phyloP scores from a whole-genome alignment of 1,284 basidiomycete genomes.

The Peniophora sp. region DNA sequence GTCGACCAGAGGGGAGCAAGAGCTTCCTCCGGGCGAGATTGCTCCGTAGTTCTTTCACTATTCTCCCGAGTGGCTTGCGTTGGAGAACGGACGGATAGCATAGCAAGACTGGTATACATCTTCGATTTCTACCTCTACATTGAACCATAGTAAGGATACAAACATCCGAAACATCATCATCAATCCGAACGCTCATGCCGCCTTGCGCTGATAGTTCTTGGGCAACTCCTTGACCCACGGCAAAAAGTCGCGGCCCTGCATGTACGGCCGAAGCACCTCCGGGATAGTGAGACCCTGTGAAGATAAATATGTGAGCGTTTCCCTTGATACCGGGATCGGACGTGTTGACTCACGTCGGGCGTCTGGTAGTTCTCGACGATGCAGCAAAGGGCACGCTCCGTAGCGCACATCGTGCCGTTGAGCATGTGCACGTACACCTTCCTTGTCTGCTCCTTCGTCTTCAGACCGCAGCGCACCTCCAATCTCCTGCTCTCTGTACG shows the following conservation, averaged over 20 bases:
- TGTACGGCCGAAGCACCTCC: conserved; percentile 85
- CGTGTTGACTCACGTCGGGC: conserved; percentile 56
- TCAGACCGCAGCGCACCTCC: conserved; percentile 86
- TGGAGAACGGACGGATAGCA: too few species aligned
- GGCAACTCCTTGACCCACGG: conserved; percentile 83
- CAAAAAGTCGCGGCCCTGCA: conserved; percentile 92
- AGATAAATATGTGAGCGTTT: neutral
- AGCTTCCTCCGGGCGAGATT: too few species aligned
- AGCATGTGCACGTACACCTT: conserved; percentile 96
- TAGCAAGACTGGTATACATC: too few species aligned
- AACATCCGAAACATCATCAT: too few species aligned
- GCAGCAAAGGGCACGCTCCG: conserved; percentile 94
- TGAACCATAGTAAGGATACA: too few species aligned
- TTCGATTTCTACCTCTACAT: too few species aligned
- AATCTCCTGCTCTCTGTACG: conserved; percentile 78
- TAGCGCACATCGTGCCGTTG: conserved; percentile 96
- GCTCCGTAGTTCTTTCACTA: too few species aligned
- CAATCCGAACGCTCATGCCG: conserved; percentile 31
- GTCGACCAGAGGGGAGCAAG: too few species aligned
- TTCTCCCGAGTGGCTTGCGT: too few species aligned
- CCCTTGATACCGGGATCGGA: neutral
- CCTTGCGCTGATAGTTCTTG: conserved; percentile 71
- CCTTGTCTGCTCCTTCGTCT: conserved; percentile 78
- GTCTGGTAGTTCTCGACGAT: conserved; percentile 99
- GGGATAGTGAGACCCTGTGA: conserved; percentile 82